Evolutionary conservation across 106 monocot genomes (phyloP).

Genomic region (Allium fistulosum): DNA sequence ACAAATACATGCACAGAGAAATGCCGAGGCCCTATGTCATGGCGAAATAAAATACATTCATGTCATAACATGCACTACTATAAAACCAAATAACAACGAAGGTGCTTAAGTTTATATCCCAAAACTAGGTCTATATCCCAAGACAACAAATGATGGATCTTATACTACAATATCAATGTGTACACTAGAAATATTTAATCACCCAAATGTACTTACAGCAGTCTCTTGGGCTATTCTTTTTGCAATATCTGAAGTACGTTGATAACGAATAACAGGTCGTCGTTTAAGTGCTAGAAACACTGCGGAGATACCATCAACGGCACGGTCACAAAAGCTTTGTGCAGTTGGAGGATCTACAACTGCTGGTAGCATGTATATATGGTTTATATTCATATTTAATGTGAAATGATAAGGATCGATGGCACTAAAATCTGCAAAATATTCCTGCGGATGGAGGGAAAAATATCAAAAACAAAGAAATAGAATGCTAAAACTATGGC

Average conservation of each 20-base stretch:
- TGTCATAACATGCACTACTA: too few relatives aligned
- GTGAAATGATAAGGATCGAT: conserved; percentile 93
- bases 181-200: neutral
- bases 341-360: conserved; percentile 74
- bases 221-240: conserved; percentile 93
- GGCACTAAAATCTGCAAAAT: conserved; percentile 97
- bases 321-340: conserved; percentile 92
- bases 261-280: conserved; percentile 95
- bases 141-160: too few relatives aligned
- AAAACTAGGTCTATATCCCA: too few relatives aligned
- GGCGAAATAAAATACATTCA: too few relatives aligned
- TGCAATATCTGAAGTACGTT: conserved; percentile 91
- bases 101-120: too few relatives aligned
- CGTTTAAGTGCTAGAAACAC: conserved; percentile 89
- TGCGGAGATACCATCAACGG: conserved; percentile 89
- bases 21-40: too few relatives aligned
- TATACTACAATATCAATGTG: too few relatives aligned
- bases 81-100: too few relatives aligned
- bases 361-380: conserved; percentile 94
- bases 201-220: conserved; percentile 47
- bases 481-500: neutral
- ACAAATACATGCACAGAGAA: too few relatives aligned
- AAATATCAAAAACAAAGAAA: neutral
- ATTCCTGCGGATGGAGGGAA: conserved; percentile 54
- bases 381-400: conserved; percentile 70